phyloP scores from a whole-genome alignment of 2,329 filamentous ascomycete species.

The Calonectria henricotiae region DNA sequence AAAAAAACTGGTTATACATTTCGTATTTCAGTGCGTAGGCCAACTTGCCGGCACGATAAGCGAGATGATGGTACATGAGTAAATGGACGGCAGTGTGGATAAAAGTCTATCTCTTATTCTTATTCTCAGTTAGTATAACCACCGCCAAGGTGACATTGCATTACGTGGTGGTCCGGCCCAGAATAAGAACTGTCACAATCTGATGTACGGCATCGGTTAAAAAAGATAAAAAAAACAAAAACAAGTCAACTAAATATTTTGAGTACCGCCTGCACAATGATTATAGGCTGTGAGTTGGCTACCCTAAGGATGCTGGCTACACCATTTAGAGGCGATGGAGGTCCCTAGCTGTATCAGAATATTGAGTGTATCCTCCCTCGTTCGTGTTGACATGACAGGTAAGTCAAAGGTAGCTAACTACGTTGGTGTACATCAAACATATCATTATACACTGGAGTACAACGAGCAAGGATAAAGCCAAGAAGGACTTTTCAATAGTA shows the following conservation, averaged over 20 bases:
- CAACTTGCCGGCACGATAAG: conserved; percentile 2
- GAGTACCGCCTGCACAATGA: not conserved
- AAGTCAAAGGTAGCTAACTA: too few species aligned
- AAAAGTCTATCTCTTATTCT: not conserved
- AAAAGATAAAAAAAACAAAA: not conserved
- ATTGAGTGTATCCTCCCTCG: too few species aligned
- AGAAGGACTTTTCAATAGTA: too few species aligned
- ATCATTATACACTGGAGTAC: too few species aligned
- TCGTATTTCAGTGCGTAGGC: not conserved
- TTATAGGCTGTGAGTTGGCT: not conserved
- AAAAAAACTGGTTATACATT: not conserved
- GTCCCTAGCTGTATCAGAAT: too few species aligned
- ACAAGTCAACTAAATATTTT: not conserved
- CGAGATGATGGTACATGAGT: conserved; percentile 4
- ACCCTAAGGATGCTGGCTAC: not conserved
- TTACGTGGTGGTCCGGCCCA: not conserved
- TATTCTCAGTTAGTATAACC: not conserved
- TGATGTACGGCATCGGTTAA: not conserved
- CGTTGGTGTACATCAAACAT: too few species aligned
- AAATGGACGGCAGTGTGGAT: not conserved
- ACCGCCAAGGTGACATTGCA: not conserved
- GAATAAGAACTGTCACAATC: not conserved
- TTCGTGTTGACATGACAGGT: too few species aligned
- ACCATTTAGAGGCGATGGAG: too few species aligned
- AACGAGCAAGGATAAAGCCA: too few species aligned